Evolutionary conservation across 371 early-diverging fungal species (phyloP).

Genomic region (Neoconidiobolus thromboides): DNA sequence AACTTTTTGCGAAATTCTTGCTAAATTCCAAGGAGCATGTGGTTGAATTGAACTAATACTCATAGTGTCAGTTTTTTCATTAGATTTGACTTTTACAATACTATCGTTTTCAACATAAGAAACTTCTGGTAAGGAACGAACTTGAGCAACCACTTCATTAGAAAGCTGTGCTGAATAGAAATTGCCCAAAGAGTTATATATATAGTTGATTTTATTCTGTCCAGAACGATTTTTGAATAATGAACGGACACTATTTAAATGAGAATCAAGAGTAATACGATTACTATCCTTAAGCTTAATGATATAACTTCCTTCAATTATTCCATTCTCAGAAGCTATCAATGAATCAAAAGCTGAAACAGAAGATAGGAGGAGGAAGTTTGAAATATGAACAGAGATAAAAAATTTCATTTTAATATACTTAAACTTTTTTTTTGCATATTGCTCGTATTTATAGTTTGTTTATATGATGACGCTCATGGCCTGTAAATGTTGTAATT

Average conservation of each 20-base stretch:
- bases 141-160: background rate
- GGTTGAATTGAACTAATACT: slow-evolving; percentile 14
- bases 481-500: too few species aligned
- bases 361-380: too few species aligned
- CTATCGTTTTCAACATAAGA: slow-evolving; percentile 13
- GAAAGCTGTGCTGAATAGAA: background rate
- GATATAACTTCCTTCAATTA: background rate
- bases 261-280: background rate
- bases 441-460: too few species aligned
- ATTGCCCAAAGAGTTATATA: background rate
- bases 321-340: too few species aligned
- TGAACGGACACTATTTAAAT: background rate
- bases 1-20: slow-evolving; percentile 10
- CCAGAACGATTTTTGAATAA: background rate
- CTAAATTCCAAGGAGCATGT: slow-evolving; percentile 1
- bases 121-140: slow-evolving; percentile 11
- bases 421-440: too few species aligned
- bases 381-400: too few species aligned
- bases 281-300: background rate
- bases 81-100: slow-evolving; percentile 9
- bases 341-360: too few species aligned
- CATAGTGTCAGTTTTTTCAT: slow-evolving; percentile 13
- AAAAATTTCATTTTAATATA: too few species aligned
- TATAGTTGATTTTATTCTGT: background rate
- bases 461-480: too few species aligned